Conservation (phyloP, 331 rosid genomes). For the Quercus lobata region DNA sequence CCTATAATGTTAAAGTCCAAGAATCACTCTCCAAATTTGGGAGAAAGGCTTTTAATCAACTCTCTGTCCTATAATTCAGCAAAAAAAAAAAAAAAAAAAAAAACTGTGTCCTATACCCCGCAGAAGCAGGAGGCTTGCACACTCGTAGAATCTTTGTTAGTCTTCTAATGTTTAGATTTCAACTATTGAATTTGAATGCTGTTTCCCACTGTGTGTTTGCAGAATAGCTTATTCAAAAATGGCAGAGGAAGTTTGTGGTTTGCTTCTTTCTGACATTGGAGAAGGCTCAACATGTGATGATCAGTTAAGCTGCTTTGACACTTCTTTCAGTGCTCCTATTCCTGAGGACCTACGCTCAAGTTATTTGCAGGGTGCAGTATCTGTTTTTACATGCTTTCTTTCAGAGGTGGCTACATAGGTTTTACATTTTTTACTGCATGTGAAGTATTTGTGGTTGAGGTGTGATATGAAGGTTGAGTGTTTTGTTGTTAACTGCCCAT, state of each 20-base stretch:
- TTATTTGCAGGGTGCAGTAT: constrained; percentile 80
- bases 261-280: constrained; percentile 60
- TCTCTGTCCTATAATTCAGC: too few species aligned
- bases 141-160: too few species aligned
- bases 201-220: constrained; percentile 17
- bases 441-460: neutral
- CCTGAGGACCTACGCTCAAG: constrained; percentile 74
- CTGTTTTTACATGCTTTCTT: constrained; percentile 73
- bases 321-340: constrained; percentile 70
- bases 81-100: too few species aligned
- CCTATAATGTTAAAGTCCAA: too few species aligned
- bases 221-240: constrained; percentile 86
- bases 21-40: too few species aligned
- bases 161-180: neutral
- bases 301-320: constrained; percentile 77
- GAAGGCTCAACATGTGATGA: constrained; percentile 65
- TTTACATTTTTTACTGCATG: neutral
- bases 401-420: constrained; percentile 62
- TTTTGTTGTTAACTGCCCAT: neutral
- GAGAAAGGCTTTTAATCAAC: too few species aligned
- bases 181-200: neutral
- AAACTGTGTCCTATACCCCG: too few species aligned
- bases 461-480: neutral
- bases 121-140: too few species aligned
- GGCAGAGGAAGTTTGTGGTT: constrained; percentile 67